A percentile compares a stretch with the other conserved stretches of the same genome.
Conservation (phyloP, 139 green algal genomes). For the Picochlorum sp. region DNA sequence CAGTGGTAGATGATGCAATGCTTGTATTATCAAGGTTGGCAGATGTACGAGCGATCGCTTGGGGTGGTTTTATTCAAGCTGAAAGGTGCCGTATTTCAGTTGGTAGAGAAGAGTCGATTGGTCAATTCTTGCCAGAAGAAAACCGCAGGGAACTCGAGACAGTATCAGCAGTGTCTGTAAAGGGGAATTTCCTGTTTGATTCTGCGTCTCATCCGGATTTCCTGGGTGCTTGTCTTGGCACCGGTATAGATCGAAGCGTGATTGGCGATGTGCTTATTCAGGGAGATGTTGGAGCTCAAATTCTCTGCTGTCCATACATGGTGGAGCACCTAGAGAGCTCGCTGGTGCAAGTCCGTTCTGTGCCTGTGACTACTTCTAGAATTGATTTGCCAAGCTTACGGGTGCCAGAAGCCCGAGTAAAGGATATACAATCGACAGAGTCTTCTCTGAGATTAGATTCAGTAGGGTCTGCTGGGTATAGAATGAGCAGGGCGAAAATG, state of each 20-base stretch:
- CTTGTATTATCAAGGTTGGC: conserved; percentile 17
- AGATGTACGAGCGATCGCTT: conserved; percentile 35
- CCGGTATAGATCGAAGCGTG: conserved; percentile 39
- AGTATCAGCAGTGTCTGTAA: conserved; percentile 49
- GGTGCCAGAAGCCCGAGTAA: conserved; percentile 26
- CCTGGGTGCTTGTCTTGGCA: conserved; percentile 58
- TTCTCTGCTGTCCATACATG: conserved; percentile 54
- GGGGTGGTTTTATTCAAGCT: conserved; percentile 55
- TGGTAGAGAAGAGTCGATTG: conserved; percentile 46
- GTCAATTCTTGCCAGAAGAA: too few species aligned
- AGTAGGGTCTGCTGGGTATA: conserved; percentile 62
- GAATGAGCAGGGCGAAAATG: conserved; percentile 60
- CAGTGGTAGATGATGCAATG: conserved; percentile 39
- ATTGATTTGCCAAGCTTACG: conserved; percentile 19
- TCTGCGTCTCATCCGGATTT: conserved; percentile 68
- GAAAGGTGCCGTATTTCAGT: conserved; percentile 41
- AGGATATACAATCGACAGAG: conserved; percentile 53
- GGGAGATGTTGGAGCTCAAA: conserved; percentile 61
- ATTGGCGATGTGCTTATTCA: conserved; percentile 65
- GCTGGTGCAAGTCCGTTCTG: conserved; percentile 53
- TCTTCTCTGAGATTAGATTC: conserved; percentile 65
- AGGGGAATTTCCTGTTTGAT: conserved; percentile 67
- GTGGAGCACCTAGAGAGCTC: conserved; percentile 49
- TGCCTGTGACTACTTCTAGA: conserved; percentile 32
- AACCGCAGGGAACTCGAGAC: conserved; percentile 4